Conservation (phyloP, 345 rosid species). For the Ailanthus altissimus region DNA sequence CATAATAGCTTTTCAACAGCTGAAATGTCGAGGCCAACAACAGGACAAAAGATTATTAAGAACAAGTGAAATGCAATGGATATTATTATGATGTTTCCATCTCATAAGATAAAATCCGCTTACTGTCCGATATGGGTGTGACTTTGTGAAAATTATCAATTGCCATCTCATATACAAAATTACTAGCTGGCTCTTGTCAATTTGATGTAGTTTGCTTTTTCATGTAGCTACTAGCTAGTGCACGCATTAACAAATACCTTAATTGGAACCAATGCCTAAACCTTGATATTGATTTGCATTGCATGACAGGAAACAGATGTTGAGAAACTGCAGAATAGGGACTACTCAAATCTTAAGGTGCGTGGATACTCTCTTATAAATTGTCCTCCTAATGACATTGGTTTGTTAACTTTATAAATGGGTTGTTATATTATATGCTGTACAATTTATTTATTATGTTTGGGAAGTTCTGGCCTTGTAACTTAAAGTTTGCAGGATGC, state of each 20-base stretch:
- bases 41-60: no score
- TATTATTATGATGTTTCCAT: no score
- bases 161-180: no score
- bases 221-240: not conserved
- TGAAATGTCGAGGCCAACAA: no score
- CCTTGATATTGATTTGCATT: constrained; percentile 22
- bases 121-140: no score
- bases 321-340: constrained; percentile 87
- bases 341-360: constrained; percentile 81
- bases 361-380: constrained; percentile 12
- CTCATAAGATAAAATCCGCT: no score
- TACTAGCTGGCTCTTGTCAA: not conserved
- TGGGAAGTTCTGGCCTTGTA: constrained; percentile 18
- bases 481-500: constrained; percentile 68
- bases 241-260: not conserved
- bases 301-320: constrained; percentile 78
- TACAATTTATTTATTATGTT: not conserved
- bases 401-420: not conserved
- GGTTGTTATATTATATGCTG: not conserved
- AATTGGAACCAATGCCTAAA: not conserved
- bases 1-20: not conserved
- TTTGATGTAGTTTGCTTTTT: not conserved
- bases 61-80: no score
- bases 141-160: no score
- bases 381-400: not conserved